A percentile compares a stretch with the other conserved stretches of the same genome.
Evolutionary conservation across 352 stramenopile genomes (phyloP).

Genomic region (Phytophthora rubi): DNA sequence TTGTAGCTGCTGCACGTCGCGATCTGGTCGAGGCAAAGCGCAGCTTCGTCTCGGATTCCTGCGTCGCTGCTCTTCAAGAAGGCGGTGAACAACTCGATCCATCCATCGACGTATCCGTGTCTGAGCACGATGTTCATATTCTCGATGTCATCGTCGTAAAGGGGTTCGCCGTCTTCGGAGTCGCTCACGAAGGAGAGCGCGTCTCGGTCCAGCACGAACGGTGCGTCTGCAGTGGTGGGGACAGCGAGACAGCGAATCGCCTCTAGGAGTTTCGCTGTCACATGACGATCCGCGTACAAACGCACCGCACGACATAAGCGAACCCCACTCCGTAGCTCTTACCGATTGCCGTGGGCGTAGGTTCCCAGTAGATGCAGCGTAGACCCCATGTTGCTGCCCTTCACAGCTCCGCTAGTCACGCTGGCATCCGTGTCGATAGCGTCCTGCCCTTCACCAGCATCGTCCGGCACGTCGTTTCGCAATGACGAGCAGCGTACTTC

Average conservation of each 20-base stretch:
- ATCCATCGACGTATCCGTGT: constrained; percentile 70
- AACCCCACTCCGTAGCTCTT: no score
- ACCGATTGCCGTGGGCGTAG: no score
- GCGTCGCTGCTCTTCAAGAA: constrained; percentile 61
- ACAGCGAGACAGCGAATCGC: constrained; percentile 59
- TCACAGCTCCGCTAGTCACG: no score
- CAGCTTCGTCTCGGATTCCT: constrained; percentile 54
- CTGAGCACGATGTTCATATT: constrained; percentile 46
- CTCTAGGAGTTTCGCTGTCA: constrained; percentile 59
- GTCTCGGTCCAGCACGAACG: constrained; percentile 57
- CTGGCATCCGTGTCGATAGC: no score
- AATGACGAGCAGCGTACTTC: no score
- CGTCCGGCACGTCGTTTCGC: no score
- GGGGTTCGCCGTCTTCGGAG: constrained; percentile 53
- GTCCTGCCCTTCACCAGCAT: no score
- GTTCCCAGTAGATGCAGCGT: no score
- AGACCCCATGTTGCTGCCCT: no score
- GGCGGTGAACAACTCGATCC: constrained; percentile 81
- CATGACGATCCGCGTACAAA: constrained; percentile 37
- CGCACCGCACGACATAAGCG: no score
- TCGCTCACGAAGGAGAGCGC: constrained; percentile 70
- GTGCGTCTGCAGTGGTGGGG: constrained; percentile 2
- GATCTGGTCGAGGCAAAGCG: constrained; percentile 67
- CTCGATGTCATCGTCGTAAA: constrained; percentile 69
- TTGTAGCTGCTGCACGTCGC: constrained; percentile 47